Percentiles rank a stretch among this genome's conserved stretches.
Evolutionary conservation across 257 asterid genomes (phyloP).

Genomic region (Przewalskia tangutica): DNA sequence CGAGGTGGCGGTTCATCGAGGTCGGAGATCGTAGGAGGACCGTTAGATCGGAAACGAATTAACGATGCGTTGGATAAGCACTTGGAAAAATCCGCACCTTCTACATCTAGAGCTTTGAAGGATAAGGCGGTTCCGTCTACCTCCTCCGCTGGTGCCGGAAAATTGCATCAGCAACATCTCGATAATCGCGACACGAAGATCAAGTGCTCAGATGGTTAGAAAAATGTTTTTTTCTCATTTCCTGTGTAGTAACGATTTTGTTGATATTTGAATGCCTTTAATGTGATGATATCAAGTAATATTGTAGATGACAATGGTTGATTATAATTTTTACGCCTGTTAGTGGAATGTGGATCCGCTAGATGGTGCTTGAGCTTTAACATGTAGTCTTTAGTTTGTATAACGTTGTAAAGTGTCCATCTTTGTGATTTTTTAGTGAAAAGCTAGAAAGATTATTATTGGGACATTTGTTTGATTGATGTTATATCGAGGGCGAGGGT

Average conservation of each 20-base stretch:
- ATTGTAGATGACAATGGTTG: neutral
- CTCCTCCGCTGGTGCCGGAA: constrained; percentile 31
- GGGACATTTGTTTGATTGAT: neutral
- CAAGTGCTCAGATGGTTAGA: constrained; percentile 69
- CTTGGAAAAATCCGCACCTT: constrained; percentile 83
- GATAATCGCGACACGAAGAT: constrained; percentile 50
- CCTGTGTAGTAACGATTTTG: neutral
- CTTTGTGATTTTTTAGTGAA: neutral
- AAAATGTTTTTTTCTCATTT: neutral
- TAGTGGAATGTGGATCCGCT: neutral
- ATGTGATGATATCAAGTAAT: neutral
- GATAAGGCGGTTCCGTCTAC: constrained; percentile 55
- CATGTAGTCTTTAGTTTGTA: neutral
- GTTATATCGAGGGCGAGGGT: neutral
- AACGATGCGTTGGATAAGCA: constrained; percentile 92
- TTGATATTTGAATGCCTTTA: neutral
- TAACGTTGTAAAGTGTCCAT: neutral
- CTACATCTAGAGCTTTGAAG: constrained; percentile 59
- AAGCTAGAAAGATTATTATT: neutral
- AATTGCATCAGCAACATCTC: constrained; percentile 30
- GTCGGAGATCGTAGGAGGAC: constrained; percentile 53
- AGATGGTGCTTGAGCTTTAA: neutral
- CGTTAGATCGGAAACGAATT: constrained; percentile 93
- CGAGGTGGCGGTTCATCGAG: constrained; percentile 66
- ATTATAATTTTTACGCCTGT: neutral